Evolutionary conservation across 2,329 filamentous ascomycete genomes (phyloP), one percentile per base, ranked within the genome.

Genomic region (Curvularia eragrostidis): DNA sequence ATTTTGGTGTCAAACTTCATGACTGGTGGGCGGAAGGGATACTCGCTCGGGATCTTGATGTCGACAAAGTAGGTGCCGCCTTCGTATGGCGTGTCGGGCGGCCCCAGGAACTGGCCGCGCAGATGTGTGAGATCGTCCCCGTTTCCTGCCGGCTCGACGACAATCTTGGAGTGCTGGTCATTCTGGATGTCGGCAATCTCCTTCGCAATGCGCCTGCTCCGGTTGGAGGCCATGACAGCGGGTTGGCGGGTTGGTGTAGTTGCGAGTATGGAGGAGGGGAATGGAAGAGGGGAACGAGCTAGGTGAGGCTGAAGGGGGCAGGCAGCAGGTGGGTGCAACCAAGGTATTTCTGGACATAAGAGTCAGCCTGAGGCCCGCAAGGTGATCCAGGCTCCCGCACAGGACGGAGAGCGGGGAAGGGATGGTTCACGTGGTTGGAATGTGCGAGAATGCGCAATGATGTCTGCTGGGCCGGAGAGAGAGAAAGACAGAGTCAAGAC

Each of bases 1-100:
- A 98, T 89, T 78, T 89, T 93, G 63, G 95, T 99, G 64, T 89
- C 86, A 73, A 98, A 98, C 69, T 87, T 89, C 90, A 99, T 98
- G 58, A 86, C 78, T 4, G 95, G 95, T 3, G 94, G 91, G 68
- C 93, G 90, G 81, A 99, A 99, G 0, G 95, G 95, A 72, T 99
- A 99, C 66, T 91, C 90, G 61, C 85, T 85, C 0, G 94, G 93
- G 52, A 99, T 95, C 69, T 85, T 85, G 69, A 99, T 95, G 71
- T 97, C 91, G 66, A 99, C 87, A 15, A 85, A 78, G 76, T 87
- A 99, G 26, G 84, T 88, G 39, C 93, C 95, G 19, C 92, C 93
- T 66, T 93, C 91, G 74, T 98, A 99, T 0, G 95, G 93, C 1
- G 94, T 97, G 64, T 96, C 93, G 34, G 94, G 93, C 1, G 95